Conservation (phyloP, 2,329 filamentous ascomycete species). For the Lachnellula arida region DNA sequence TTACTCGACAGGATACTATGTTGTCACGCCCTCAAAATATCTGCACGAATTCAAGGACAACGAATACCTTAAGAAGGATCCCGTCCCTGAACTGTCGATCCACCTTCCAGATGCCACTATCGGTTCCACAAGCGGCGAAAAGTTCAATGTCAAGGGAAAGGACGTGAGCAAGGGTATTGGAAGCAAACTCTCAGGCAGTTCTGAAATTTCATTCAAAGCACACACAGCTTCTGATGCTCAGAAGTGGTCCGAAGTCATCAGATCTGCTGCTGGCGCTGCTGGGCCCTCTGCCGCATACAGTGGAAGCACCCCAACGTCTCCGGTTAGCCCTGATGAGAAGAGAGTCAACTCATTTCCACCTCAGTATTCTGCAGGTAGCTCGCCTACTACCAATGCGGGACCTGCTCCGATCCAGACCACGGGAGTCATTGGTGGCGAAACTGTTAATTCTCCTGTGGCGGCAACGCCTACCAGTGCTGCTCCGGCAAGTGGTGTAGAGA, state of each 20-base stretch:
- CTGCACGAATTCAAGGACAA: conserved; percentile 96
- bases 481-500: not conserved
- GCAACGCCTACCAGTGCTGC: conserved; percentile 10
- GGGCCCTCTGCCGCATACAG: conserved; percentile 7
- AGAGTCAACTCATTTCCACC: conserved; percentile 15
- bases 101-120: conserved; percentile 88
- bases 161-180: conserved; percentile 77
- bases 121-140: conserved; percentile 65
- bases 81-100: conserved; percentile 79
- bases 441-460: conserved; percentile 23
- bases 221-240: conserved; percentile 73
- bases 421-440: conserved; percentile 22
- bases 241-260: conserved; percentile 78
- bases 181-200: conserved; percentile 72
- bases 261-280: conserved; percentile 18
- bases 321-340: conserved; percentile 20
- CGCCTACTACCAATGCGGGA: not conserved
- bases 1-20: conserved; percentile 80
- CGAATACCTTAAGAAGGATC: conserved; percentile 67
- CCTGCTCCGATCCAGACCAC: conserved; percentile 23
- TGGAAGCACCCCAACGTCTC: conserved; percentile 21
- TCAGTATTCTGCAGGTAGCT: conserved; percentile 10
- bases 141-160: conserved; percentile 95
- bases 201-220: conserved; percentile 85
- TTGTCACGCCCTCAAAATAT: conserved; percentile 81